Base-by-base conservation (phyloP, 257 asterid genomes). In the Gentiana dahurica region DNA sequence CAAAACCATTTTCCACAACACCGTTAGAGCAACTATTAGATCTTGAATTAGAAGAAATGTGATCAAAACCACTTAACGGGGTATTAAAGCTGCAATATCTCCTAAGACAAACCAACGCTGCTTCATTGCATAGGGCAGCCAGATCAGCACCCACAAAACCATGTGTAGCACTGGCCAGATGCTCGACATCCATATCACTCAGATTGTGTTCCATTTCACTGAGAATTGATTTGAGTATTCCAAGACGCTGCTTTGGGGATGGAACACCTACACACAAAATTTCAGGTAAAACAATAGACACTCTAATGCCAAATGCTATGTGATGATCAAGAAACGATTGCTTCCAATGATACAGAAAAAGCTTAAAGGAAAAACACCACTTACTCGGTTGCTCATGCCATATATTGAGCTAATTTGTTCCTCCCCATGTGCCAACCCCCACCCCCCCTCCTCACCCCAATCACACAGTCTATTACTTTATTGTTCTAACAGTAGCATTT, bases 91-190 rank as follows among this genome's bases (percentile, higher is more conserved):
- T 64, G 63, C 70, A 77, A 77, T 74, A 78, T 67, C 70, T 74
- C 75, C 92, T 81, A 63, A 83, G 84, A 76, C 88, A 75, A 65
- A 71, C 71, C 70, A 83, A 64, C 45, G 95, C 94, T 59, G 98
- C 97, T 75, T 81, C 88, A 53, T 79, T 80, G 74, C 98, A 92
- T 35, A 92, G 94, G 65, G 97, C 82, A 75, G 85, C 85, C 68
- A 92, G 77, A 75, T 92, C 98, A 68, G 95, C 98, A 41, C 98
- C 97, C 13, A 88, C 98, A 65, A 81, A 92, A 62, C 97, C 98
- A 77, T 92, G 97, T 32, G 98, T 81, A 58, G 63, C 67, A 77
- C 76, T 81, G 61, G 98, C 88, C 70, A 88, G 84, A 70, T 74
- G 69, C 59, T 71, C 78, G 74, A 88, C 65, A 71, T 92, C 91